phyloP scores from a whole-genome alignment of 2,329 filamentous ascomycete genomes.

The Botryosphaeria dothidea region DNA sequence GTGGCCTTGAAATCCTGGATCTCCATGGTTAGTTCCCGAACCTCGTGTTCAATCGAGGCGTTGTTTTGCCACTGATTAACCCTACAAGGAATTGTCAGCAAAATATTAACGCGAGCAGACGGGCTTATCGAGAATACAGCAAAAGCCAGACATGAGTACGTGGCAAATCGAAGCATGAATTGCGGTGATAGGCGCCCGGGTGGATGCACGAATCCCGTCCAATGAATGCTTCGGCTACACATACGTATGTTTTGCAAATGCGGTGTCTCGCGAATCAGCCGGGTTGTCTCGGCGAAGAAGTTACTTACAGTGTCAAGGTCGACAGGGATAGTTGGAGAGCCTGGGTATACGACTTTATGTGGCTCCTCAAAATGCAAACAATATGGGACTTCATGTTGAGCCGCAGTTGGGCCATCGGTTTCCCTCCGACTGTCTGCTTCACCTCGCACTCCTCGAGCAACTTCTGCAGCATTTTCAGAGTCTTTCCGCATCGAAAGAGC shows the following conservation, averaged over 20 bases:
- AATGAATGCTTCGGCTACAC: background rate
- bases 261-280: no score
- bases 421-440: background rate
- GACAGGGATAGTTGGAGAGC: conserved; percentile 15
- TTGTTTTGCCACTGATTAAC: conserved; percentile 10
- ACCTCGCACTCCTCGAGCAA: background rate
- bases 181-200: no score
- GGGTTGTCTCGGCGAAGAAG: background rate
- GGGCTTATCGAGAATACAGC: no score
- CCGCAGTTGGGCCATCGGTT: conserved; percentile 2
- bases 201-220: no score
- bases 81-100: background rate
- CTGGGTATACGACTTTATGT: conserved; percentile 17
- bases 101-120: background rate
- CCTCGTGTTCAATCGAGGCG: background rate
- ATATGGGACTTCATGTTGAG: conserved; percentile 17
- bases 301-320: conserved; percentile 6
- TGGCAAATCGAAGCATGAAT: no score
- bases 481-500: conserved; percentile 1
- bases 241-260: background rate
- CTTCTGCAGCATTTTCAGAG: background rate
- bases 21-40: background rate
- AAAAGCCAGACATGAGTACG: no score
- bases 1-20: conserved; percentile 15
- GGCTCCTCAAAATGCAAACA: conserved; percentile 9